Conservation (phyloP, 192 early-diverging fungal species). For the Spizellomyces sp. region DNA sequence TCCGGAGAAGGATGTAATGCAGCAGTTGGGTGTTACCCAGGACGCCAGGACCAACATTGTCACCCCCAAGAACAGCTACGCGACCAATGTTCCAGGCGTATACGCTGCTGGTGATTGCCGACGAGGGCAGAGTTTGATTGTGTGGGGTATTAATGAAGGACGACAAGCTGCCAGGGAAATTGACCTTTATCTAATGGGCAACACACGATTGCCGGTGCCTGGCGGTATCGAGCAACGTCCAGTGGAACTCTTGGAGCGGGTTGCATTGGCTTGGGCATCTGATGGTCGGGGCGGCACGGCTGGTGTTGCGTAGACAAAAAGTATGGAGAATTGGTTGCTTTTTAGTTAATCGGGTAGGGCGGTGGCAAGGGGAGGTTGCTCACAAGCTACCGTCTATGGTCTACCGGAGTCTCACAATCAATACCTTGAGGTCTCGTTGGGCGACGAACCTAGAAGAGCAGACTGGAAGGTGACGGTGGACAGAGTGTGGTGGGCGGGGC, state of each 20-base stretch:
- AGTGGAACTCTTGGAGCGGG: conserved; percentile 17
- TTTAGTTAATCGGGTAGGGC: no score
- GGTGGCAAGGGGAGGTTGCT: no score
- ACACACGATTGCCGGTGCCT: conserved; percentile 80
- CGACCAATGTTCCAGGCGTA: conserved; percentile 76
- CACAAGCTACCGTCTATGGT: no score
- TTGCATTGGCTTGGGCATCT: conserved; percentile 26
- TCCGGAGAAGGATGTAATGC: conserved; percentile 81
- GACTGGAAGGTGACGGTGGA: no score
- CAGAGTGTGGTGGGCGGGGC: no score
- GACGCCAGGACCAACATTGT: conserved; percentile 79
- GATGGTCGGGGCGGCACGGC: conserved; percentile 24
- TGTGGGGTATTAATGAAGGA: conserved; percentile 99
- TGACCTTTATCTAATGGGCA: conserved; percentile 79
- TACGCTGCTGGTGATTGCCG: conserved; percentile 98
- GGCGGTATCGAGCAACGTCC: conserved; percentile 71
- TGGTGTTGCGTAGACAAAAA: background rate
- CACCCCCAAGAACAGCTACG: conserved; percentile 77
- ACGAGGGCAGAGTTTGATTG: conserved; percentile 92
- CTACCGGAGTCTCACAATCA: no score
- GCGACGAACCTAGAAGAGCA: no score
- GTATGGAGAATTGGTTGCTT: no score
- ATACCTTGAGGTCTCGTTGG: no score
- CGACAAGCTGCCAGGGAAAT: conserved; percentile 92
- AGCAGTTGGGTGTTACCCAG: conserved; percentile 79